Base-by-base conservation (phyloP, 129 eudicot genomes). In the Flaveria bidentis region DNA sequence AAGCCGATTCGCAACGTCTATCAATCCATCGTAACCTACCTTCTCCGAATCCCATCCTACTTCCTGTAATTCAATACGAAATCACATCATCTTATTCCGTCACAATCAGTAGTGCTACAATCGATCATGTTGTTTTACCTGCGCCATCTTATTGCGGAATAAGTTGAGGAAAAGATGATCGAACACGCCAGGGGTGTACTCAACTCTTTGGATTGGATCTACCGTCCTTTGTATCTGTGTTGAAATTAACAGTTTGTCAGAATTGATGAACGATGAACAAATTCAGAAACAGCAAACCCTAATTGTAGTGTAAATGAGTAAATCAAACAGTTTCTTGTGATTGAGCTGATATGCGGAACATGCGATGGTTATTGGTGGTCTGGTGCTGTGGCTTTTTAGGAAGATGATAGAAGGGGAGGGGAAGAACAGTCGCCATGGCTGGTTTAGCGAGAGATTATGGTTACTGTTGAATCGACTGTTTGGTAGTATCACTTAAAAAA, bases 21-120 rank as follows among this genome's bases (percentile, higher is more conserved):
- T 94, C 22, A 94, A 73, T 73, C 99, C 99, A 79, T 94, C 96
- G 49, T 94, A 94, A 61, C 97, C 97, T 12, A 87, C 81, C 80
- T 87, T 94, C 72, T 89, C 87, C 4, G 99, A 94, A 69, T 94
- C 97, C 97, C 99, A 91, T 41, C 99, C 97, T 71, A 83, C 86
- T 76, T 94, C 99, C 98, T 93, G 82, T 17, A 51, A 62, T 55
- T 57, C 64, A 69, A 49, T 47, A 52, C 60, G 6, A 51, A 52
- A 20, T 46, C 6, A 65, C 30, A 30, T 72, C 26, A 20, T 57
- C 11, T 9, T 2, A 61, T 30, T 44, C 44, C 14, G 39, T 51
- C 45, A 69, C 46, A 25, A 33, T 13, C 7, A 13, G 4, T 50
- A 4, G 30, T 52, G 18, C 6, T 49, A 16, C 25, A 8, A 52